phyloP scores from a whole-genome alignment of 164 flowering plant species.

The Nymphaea thermarum region DNA sequence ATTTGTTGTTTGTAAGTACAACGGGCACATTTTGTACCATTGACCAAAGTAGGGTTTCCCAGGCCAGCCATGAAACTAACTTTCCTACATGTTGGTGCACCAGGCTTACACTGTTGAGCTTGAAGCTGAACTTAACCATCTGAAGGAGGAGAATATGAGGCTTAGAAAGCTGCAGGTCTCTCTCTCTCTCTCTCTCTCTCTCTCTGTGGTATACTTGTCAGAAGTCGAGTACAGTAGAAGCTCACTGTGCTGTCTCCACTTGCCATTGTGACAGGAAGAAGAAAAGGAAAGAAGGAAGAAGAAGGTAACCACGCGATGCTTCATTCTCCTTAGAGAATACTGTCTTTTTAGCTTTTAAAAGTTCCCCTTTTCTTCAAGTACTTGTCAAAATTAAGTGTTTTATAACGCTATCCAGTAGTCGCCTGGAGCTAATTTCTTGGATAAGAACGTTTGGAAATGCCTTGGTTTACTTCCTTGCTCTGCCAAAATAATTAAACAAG shows the following conservation, averaged over 20 bases:
- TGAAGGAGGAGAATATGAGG: constrained; percentile 69
- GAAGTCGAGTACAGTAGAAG: not conserved
- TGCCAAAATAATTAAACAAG: no score
- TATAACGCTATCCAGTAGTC: no score
- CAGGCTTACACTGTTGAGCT: constrained; percentile 97
- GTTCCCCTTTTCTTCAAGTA: no score
- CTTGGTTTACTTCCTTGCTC: not conserved
- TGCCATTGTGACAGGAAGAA: constrained; percentile 1
- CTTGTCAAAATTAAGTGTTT: no score
- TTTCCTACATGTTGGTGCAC: not conserved
- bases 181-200: not conserved
- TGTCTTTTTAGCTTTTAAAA: no score
- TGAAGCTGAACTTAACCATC: constrained; percentile 81
- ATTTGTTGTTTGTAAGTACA: not conserved
- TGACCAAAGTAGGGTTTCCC: not conserved
- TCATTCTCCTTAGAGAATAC: no score
- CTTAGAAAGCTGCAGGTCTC: constrained; percentile 61
- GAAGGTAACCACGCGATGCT: not conserved
- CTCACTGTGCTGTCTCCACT: not conserved
- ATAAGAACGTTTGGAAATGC: not conserved
- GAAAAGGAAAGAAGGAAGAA: not conserved
- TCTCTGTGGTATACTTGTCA: not conserved
- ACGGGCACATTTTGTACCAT: not conserved
- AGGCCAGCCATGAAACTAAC: not conserved
- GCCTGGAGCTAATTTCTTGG: no score